A percentile compares a stretch with the other conserved stretches of the same genome.
Conservation (phyloP, 169 alveolate species). For the Plasmodium inui region DNA sequence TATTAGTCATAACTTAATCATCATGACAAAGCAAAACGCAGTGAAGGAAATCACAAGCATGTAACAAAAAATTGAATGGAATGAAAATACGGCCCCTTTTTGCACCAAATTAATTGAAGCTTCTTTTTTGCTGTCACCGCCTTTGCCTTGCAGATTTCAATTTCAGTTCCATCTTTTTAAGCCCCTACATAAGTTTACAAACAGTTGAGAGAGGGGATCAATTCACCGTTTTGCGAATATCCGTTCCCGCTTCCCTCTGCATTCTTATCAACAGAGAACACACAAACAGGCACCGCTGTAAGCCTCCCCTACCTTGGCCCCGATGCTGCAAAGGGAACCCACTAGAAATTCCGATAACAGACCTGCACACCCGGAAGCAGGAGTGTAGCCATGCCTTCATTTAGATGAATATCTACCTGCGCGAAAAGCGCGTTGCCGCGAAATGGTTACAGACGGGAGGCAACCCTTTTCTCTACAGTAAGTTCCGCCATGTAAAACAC, state of each 20-base stretch:
- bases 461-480: not conserved
- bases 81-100: not conserved
- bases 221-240: not conserved
- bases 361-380: not conserved
- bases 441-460: not conserved
- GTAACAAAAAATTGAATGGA: not conserved
- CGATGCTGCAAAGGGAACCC: not conserved
- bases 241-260: not conserved
- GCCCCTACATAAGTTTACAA: not conserved
- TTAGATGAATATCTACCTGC: constrained; percentile 18
- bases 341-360: not conserved
- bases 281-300: not conserved
- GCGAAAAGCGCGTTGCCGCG: constrained; percentile 14
- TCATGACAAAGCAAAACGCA: not conserved
- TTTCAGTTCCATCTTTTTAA: not conserved
- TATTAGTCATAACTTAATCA: not conserved
- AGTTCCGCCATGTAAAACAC: constrained; percentile 16
- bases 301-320: not conserved
- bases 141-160: not conserved
- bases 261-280: not conserved
- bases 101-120: not conserved
- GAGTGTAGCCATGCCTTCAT: not conserved
- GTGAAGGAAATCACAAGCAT: not conserved
- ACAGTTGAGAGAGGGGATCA: not conserved
- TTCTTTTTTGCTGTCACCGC: not conserved